Evolutionary conservation across 306 rosid species (phyloP), one percentile per base, ranked within the genome.

Genomic region (Inga laurina): DNA sequence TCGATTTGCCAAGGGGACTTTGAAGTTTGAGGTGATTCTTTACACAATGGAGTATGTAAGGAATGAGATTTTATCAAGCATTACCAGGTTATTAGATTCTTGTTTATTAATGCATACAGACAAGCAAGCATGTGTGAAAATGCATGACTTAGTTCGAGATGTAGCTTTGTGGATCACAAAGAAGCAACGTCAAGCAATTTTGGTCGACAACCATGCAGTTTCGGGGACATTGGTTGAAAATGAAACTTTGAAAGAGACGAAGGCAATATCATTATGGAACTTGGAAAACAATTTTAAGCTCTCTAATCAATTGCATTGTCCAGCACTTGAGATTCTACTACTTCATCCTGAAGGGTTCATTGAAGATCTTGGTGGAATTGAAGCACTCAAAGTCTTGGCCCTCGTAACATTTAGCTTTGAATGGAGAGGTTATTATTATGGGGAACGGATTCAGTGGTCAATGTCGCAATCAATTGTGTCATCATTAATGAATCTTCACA

Each of bases 131-230:
- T n/a, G 4, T 21, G 64, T 57, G 2, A 79, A 34, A 48, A 51
- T 67, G 65, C 82, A 79, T 34, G 75, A 79, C 16, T 1, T 79
- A 5, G 75, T 67, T 67, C 52, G 39, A 0, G 37, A 79, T 65
- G 49, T 79, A 1, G 82, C 65, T 5, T 66, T 79, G 15, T 67
- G 75, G 82, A 49, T 67, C 1, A 8, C 82, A 67, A 2, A 16
- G 7, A 7, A 66, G 22, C 2, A 14, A 11, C 3, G 24, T 48
- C 21, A 79, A 27, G 75, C 14, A 79, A 2, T 30, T 4, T 1
- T 30, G 52, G 4, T 79, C 2, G 22, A 5, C 3, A 9, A 4
- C 2, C 12, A 22, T 10, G n/a, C 0, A 7, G 10, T 45, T 67
- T 9, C 15, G 1, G 13, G 8, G 3, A n/a, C 1, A 6, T 65